Percentiles rank a stretch among this genome's conserved stretches.
Evolutionary conservation across 257 asterid genomes (phyloP).

Genomic region (Solanum sparsipilum): DNA sequence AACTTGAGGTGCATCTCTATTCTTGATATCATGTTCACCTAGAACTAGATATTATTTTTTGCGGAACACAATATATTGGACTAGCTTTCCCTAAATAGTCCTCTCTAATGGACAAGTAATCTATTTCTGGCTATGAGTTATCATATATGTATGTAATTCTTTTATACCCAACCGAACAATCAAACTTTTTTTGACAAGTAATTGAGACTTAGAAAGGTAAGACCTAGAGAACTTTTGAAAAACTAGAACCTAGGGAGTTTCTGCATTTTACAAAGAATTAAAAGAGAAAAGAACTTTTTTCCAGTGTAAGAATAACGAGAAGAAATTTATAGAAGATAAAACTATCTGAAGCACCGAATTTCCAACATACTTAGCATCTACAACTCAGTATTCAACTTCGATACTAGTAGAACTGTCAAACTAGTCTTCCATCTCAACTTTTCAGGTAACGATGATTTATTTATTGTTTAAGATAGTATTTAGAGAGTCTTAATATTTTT

Average conservation of each 20-base stretch:
- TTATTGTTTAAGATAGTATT: too few species aligned
- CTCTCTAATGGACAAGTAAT: neutral
- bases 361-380: neutral
- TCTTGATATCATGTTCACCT: neutral
- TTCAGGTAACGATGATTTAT: too few species aligned
- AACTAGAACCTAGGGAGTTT: too few species aligned
- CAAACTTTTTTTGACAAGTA: too few species aligned
- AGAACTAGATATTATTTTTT: too few species aligned
- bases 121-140: neutral
- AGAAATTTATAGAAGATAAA: neutral
- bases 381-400: too few species aligned
- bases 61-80: too few species aligned
- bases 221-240: neutral
- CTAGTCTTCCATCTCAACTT: neutral
- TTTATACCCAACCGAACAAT: neutral
- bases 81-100: neutral
- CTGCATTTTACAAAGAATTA: neutral
- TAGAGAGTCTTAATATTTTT: too few species aligned
- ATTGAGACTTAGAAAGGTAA: neutral
- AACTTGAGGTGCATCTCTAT: too few species aligned
- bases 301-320: neutral
- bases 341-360: neutral
- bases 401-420: too few species aligned
- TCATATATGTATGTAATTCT: too few species aligned
- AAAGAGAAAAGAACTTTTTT: too few species aligned